Conservation (phyloP, 2,329 filamentous ascomycete genomes). For the Fusarium sp. region DNA sequence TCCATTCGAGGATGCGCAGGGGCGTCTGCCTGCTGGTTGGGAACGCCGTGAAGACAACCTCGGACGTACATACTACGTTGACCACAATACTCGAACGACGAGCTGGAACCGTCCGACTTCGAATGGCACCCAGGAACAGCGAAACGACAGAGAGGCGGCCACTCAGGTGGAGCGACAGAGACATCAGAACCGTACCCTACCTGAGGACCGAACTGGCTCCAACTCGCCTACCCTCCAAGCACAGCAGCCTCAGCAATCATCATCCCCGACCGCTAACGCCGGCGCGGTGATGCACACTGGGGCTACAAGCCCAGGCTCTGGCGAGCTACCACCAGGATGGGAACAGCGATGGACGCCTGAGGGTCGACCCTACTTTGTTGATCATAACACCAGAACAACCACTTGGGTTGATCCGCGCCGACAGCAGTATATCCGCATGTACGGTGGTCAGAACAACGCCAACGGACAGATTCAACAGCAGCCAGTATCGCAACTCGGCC, state of each 20-base stretch:
- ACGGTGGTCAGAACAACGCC: conserved; percentile 85
- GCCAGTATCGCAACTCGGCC: conserved; percentile 95
- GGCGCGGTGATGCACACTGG: conserved; percentile 95
- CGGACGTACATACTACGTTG: conserved; percentile 96
- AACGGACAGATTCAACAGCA: conserved; percentile 95
- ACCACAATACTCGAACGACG: conserved; percentile 96
- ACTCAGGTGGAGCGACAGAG: conserved; percentile 93
- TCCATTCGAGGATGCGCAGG: conserved; percentile 96
- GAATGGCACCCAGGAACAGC: conserved; percentile 77
- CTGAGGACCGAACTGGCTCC: conserved; percentile 93
- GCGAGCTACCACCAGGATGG: conserved; percentile 95
- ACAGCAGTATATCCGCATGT: conserved; percentile 99
- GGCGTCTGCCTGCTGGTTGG: conserved; percentile 92
- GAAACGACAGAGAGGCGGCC: conserved; percentile 86
- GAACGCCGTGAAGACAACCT: conserved; percentile 95
- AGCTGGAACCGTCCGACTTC: conserved; percentile 94
- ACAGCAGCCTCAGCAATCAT: conserved; percentile 57
- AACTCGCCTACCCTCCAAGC: conserved; percentile 85
- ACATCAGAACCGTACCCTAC: conserved; percentile 95
- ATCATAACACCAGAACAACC: conserved; percentile 97
- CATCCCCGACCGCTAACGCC: conserved; percentile 57
- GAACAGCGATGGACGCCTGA: conserved; percentile 96
- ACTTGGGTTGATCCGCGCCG: conserved; percentile 98
- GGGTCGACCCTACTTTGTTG: conserved; percentile 95
- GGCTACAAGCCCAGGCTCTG: conserved; percentile 90